phyloP scores from a whole-genome alignment of 75 land plant species.

The Gnetum montanum region DNA sequence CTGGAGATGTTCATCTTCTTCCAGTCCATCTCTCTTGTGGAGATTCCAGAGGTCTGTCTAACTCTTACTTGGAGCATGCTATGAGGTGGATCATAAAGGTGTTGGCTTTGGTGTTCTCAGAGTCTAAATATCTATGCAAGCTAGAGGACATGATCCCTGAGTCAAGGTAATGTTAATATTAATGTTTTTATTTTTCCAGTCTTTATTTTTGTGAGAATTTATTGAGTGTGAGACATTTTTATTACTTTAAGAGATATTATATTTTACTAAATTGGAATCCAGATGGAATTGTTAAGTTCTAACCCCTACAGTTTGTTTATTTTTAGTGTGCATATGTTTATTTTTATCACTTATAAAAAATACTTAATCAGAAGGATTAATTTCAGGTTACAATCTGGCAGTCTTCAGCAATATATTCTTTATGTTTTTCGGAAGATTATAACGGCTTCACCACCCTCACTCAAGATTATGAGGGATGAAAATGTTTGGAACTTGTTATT shows the following conservation, averaged over 20 bases:
- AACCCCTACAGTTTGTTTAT: too few relatives aligned
- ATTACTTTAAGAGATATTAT: too few relatives aligned
- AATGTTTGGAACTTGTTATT: constrained; percentile 89
- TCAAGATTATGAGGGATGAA: constrained; percentile 62
- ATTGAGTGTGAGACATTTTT: too few relatives aligned
- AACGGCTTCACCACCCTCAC: constrained; percentile 40
- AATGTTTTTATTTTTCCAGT: too few relatives aligned
- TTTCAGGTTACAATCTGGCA: constrained; percentile 59
- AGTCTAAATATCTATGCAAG: constrained; percentile 34
- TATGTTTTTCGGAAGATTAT: constrained; percentile 67
- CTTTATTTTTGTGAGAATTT: too few relatives aligned
- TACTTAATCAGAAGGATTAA: too few relatives aligned
- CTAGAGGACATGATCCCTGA: constrained; percentile 38
- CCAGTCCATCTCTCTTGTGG: constrained; percentile 23
- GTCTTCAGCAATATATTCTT: constrained; percentile 59
- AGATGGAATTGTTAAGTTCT: too few relatives aligned
- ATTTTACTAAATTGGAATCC: too few relatives aligned
- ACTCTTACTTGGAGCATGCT: constrained; percentile 76
- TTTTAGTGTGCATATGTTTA: too few relatives aligned
- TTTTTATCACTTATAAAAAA: too few relatives aligned
- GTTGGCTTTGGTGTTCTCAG: constrained; percentile 59
- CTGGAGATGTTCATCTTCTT: constrained; percentile 40
- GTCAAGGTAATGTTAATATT: constrained; percentile 36
- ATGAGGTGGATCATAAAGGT: constrained; percentile 78
- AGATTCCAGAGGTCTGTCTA: constrained; percentile 21